These are phyloP conservation scores for Trametes cinnabarina DNA, from an alignment of 768 basidiomycete species.

Conservation along the genomic window DNA sequence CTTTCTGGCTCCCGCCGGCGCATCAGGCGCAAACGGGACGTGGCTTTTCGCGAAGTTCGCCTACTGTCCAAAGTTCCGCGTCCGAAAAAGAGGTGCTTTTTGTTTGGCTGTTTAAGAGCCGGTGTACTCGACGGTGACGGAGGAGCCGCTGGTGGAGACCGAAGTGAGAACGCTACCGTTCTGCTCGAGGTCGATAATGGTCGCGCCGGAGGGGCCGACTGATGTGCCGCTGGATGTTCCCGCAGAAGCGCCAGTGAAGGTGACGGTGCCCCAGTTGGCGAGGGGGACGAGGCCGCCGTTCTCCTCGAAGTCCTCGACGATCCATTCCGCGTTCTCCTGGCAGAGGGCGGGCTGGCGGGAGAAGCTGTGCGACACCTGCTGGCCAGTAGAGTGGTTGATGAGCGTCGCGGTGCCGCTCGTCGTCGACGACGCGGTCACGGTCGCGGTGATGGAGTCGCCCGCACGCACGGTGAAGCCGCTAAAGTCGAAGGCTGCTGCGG, in stretches of 20 bases:
- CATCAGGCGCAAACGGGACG: neutral
- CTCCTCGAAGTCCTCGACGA: slow-evolving; percentile 35
- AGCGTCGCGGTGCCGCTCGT: slow-evolving; percentile 29
- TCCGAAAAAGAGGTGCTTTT: neutral
- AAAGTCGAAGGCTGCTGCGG: slow-evolving; percentile 35
- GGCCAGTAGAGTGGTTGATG: slow-evolving; percentile 29
- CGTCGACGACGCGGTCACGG: slow-evolving; percentile 29
- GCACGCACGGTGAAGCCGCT: slow-evolving; percentile 29
- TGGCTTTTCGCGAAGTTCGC: neutral
- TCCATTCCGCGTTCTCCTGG: slow-evolving; percentile 39
- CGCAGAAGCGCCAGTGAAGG: slow-evolving; percentile 35
- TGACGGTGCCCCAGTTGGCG: slow-evolving; percentile 39
- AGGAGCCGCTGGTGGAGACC: slow-evolving; percentile 22
- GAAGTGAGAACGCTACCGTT: slow-evolving; percentile 31
- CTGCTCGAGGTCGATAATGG: slow-evolving; percentile 39
- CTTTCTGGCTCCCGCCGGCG: neutral
- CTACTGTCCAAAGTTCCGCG: neutral
- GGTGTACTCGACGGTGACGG: slow-evolving; percentile 30
- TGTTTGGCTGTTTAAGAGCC: neutral
- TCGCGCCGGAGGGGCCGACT: slow-evolving; percentile 29
- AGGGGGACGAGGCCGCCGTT: slow-evolving; percentile 33
- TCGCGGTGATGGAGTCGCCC: slow-evolving; percentile 31
- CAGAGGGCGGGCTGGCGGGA: slow-evolving; percentile 31
- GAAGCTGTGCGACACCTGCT: slow-evolving; percentile 31
- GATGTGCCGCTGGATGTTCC: slow-evolving; percentile 27